Base-by-base conservation (phyloP, 768 basidiomycete genomes). In the Lactifluus pinguis region DNA sequence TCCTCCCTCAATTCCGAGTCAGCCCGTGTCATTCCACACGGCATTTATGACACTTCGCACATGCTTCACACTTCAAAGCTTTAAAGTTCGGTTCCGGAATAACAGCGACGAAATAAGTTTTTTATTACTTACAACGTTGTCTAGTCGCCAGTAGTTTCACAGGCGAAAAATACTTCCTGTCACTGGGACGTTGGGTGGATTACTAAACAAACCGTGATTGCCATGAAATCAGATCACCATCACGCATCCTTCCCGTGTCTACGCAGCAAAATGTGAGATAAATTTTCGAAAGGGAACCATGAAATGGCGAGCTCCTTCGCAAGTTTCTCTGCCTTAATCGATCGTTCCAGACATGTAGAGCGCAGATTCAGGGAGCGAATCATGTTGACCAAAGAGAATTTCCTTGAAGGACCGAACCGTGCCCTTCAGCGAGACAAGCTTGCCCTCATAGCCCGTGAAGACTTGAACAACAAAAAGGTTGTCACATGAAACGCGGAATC, bases 381-480 rank as follows among this genome's bases (percentile, higher is more conserved):
- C 97, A 70, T 95, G 93, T 64, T 76, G 68, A 61, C 95, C 95
- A 64, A 86, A 81, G 59, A 99, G 86, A 70, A 99, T 98, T 78
- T 97, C 93, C 83, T 88, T 94, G 88, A 98, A 98, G 45, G 95
- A 95, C 68, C 90, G 89, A 71, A 95, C 75, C 64, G 92, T 95
- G 73, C 98, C 95, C 82, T 98, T 98, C 67, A 99, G 79, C 14
- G 95, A 80, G 39, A 99, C 95, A 63, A 98, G 91, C 75, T 89
- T 91, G 72, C 95, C 97, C 81, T 97, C 95, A 71, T 92, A 95
- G 81, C 95, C 95, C 72, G 95, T 98, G 85, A 98, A 98, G 76
- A 97, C 94, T 80, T 98, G 93, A 60, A 94, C 97, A 74, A 98
- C 95, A 90, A 93, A 99, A 99, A 65, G 97, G 97, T 79, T 99